A percentile compares a stretch with the other conserved stretches of the same genome.
These are phyloP conservation scores for Clitopilus passeckerianus DNA, from an alignment of 768 basidiomycete species.

Conservation along the genomic window DNA sequence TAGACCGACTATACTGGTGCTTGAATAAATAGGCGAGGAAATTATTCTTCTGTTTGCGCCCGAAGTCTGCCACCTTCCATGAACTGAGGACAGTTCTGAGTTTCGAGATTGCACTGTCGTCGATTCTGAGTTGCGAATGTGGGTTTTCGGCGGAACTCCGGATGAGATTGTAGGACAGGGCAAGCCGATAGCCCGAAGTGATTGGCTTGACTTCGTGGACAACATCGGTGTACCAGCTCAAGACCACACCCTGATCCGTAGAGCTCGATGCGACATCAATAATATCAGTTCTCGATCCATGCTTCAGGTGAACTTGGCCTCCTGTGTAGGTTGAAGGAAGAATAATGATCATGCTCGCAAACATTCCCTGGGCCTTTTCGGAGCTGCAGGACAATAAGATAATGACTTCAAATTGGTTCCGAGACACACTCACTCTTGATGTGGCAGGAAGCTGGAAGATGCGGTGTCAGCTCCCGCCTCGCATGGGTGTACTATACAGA, in stretches of 20 bases:
- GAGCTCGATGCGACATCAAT: neutral
- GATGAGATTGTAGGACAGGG: slow-evolving; percentile 38
- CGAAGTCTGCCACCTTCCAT: neutral
- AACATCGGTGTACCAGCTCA: slow-evolving; percentile 36
- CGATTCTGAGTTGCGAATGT: neutral
- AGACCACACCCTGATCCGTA: slow-evolving; percentile 12
- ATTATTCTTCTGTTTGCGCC: neutral
- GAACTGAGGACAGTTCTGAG: neutral
- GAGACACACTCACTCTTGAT: neutral
- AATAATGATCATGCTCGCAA: slow-evolving; percentile 41
- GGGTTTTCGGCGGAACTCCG: slow-evolving; percentile 6
- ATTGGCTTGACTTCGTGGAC: slow-evolving; percentile 40
- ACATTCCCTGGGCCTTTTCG: slow-evolving; percentile 40
- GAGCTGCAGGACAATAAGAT: slow-evolving; percentile 21
- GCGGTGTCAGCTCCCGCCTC: neutral
- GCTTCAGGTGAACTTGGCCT: slow-evolving; percentile 32
- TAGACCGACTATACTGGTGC: neutral
- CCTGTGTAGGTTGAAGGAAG: slow-evolving; percentile 41
- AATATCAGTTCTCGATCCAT: neutral
- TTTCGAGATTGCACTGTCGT: neutral
- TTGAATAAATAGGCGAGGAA: neutral
- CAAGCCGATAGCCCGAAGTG: slow-evolving; percentile 35
- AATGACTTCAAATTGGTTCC: too few relatives aligned
- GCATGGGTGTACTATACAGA: neutral
- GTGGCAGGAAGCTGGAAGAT: neutral